Percentiles rank a stretch among this genome's conserved stretches.
Conservation (phyloP, 2,329 filamentous ascomycete genomes). For the Pseudocercospora pini-densiflorae region DNA sequence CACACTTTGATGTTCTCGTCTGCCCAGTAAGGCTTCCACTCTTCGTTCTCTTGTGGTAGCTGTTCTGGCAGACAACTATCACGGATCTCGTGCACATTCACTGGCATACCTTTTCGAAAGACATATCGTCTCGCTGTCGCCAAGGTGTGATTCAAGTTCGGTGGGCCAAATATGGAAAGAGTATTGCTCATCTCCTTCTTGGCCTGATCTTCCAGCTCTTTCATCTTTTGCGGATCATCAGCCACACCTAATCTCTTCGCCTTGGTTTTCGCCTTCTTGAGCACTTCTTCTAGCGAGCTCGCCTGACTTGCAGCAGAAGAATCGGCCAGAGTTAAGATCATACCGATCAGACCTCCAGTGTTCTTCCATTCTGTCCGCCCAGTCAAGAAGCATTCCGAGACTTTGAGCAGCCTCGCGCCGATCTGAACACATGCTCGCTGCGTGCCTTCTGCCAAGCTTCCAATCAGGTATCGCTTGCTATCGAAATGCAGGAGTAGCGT, state of each 20-base stretch:
- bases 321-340: conserved; percentile 84
- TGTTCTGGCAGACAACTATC: conserved; percentile 40
- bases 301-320: conserved; percentile 54
- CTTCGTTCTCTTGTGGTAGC: conserved; percentile 31
- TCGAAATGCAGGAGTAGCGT: conserved; percentile 79
- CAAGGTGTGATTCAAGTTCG: conserved; percentile 78
- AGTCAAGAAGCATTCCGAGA: conserved; percentile 80
- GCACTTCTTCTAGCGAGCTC: conserved; percentile 48
- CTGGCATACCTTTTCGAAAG: conserved; percentile 78
- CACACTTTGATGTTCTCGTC: conserved; percentile 83
- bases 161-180: conserved; percentile 75
- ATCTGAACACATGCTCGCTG: conserved; percentile 77
- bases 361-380: conserved; percentile 76
- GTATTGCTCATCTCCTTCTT: conserved; percentile 42
- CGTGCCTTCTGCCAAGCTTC: conserved; percentile 79
- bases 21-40: conserved; percentile 66
- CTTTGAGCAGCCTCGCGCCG: conserved; percentile 66
- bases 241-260: conserved; percentile 40
- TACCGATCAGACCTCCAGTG: conserved; percentile 80
- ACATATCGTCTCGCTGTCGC: conserved; percentile 86
- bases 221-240: conserved; percentile 32
- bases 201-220: conserved; percentile 36
- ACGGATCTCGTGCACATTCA: conserved; percentile 71
- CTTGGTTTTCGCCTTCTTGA: conserved; percentile 39
- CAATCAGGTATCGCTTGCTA: conserved; percentile 82